Evolutionary conservation across 495 filamentous ascomycete species (phyloP), one percentile per base, ranked within the genome.

Genomic region (Penicillium paradoxum): DNA sequence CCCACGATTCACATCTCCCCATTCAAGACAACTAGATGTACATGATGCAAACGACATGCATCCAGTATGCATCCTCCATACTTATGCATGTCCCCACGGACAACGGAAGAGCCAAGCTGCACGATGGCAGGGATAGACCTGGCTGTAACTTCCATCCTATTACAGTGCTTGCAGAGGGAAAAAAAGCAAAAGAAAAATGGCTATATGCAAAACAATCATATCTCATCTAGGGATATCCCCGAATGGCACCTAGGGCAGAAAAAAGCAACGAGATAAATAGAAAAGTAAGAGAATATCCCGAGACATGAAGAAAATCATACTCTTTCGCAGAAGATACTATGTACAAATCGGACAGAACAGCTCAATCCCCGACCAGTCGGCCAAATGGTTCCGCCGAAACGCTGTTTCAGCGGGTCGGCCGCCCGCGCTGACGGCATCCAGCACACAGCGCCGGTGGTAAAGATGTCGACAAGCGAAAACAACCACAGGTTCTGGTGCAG

Each of bases 401-500:
- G 47, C 38, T 41, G 61, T 45, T 36, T 56, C 45, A 53, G 55
- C 45, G 54, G 60, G 51, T 49, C 67, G 50, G 52, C 34, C 40
- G 19, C 43, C 45, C 42, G 42, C 51, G 21, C 54, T 40, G 33
- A 59, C 55, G 3, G 62, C 47, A 9, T 71, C 59, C 53, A 73
- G 43, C 49, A 80, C 62, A 58, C 78, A 81, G 21, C 63, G 65
- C 17, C 73, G 75, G 58, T 81, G 78, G 56, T 74, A 81, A 44
- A 80, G 58, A 60, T 81, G 78, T 56, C 78, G 71, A 60, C 78
- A 81, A n/a, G 77, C 72, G 56, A 81, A 81, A 1, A 81, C 72
- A 13, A 81, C 68, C 11, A 73, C 59, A 0, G 75, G 68, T 25
- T 73, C 73, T 10, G 45, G 48, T 15, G 55, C 47, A 2, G 17